phyloP scores from a whole-genome alignment of 768 basidiomycete species.

The Lentinula sp. region DNA sequence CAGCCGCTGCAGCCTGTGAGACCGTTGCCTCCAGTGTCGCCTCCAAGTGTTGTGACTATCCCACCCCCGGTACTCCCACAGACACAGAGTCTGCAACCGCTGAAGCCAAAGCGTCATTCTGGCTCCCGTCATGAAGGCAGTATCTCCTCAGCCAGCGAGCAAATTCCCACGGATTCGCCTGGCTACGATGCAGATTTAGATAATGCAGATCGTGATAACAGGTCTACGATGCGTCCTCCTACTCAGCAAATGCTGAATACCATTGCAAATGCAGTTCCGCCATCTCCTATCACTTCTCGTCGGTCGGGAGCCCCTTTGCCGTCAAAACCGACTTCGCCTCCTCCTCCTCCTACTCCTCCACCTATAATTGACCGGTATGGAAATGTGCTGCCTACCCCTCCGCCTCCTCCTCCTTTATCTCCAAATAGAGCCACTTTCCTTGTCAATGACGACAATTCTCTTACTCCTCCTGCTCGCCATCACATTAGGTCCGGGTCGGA shows the following conservation, averaged over 20 bases:
- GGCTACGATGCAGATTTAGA: constrained; percentile 77
- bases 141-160: constrained; percentile 64
- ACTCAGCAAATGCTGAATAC: constrained; percentile 23
- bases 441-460: constrained; percentile 29
- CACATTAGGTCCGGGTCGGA: constrained; percentile 48
- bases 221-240: constrained; percentile 35
- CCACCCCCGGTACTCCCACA: constrained; percentile 50
- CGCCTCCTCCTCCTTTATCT: constrained; percentile 40
- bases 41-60: constrained; percentile 38
- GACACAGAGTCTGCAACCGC: constrained; percentile 31
- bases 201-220: constrained; percentile 45
- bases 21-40: constrained; percentile 23
- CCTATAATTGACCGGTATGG: constrained; percentile 26
- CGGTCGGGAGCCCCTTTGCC: constrained; percentile 25
- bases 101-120: constrained; percentile 46
- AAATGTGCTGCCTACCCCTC: constrained; percentile 19
- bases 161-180: constrained; percentile 41
- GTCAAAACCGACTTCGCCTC: constrained; percentile 25
- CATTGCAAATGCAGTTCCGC: constrained; percentile 21
- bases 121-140: constrained; percentile 59
- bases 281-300: constrained; percentile 34
- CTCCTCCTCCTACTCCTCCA: constrained; percentile 29
- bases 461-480: constrained; percentile 24
- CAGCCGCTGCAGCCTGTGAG: constrained; percentile 25
- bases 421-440: constrained; percentile 36